Evolutionary conservation across 257 asterid species (phyloP).

Genomic region (Solanum sejunctum): DNA sequence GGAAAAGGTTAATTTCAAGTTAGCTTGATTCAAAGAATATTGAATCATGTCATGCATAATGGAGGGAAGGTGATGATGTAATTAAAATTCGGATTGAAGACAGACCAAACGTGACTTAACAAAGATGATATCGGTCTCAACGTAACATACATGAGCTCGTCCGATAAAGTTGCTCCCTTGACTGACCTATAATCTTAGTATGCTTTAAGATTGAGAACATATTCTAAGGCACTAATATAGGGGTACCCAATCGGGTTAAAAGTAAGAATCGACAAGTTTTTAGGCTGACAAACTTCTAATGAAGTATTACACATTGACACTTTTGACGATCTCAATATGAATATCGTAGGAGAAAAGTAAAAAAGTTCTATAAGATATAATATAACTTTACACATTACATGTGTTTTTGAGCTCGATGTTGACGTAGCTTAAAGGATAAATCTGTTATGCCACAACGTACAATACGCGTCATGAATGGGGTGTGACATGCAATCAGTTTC

Average conservation of each 20-base stretch:
- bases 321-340: background rate
- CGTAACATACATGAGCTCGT: too few species aligned
- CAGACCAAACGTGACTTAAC: background rate
- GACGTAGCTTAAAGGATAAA: background rate
- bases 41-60: background rate
- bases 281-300: background rate
- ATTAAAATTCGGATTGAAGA: background rate
- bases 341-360: too few species aligned
- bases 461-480: background rate
- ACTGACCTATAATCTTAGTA: too few species aligned
- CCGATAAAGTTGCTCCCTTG: too few species aligned
- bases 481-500: background rate
- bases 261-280: background rate
- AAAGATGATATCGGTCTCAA: background rate
- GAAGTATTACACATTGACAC: background rate
- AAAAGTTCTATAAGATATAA: too few species aligned
- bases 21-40: background rate
- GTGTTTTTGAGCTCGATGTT: too few species aligned
- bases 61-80: background rate
- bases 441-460: background rate
- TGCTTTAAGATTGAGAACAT: too few species aligned
- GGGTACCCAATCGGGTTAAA: background rate
- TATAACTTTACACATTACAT: background rate
- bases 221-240: too few species aligned
- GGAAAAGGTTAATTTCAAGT: background rate